phyloP scores from a whole-genome alignment of 257 asterid species.

The Solanum neorickii region DNA sequence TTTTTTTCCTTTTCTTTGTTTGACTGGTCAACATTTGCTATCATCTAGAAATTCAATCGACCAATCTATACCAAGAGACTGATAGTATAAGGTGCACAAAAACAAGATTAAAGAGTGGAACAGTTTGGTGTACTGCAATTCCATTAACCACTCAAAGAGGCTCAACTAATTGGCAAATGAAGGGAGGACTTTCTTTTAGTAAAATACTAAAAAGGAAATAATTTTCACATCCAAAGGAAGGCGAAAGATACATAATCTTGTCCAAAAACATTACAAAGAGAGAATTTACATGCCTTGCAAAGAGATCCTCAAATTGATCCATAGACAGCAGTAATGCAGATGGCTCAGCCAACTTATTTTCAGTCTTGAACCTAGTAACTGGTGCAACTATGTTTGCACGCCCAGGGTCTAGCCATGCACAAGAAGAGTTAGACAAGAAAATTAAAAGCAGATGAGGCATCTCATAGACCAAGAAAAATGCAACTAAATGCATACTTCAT shows the following conservation, averaged over 20 bases:
- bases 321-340: slow-evolving; percentile 55
- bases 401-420: slow-evolving; percentile 63
- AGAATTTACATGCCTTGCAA: slow-evolving; percentile 49
- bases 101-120: neutral
- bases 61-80: neutral
- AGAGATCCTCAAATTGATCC: slow-evolving; percentile 66
- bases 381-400: slow-evolving; percentile 83
- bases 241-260: neutral
- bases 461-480: neutral
- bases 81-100: neutral
- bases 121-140: neutral
- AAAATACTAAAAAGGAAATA: neutral
- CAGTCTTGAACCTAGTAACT: slow-evolving; percentile 40
- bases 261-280: neutral
- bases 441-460: neutral
- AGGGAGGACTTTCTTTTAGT: neutral
- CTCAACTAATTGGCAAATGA: neutral
- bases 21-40: neutral
- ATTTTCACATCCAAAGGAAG: neutral
- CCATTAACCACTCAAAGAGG: neutral
- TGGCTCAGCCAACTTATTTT: slow-evolving; percentile 40
- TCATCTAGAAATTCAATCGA: neutral
- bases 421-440: slow-evolving; percentile 8
- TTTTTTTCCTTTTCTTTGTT: neutral
- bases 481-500: slow-evolving; percentile 14